A percentile compares a stretch with the other conserved stretches of the same genome.
Evolutionary conservation across 1,284 basidiomycete genomes (phyloP).

Genomic region (Tilletia indica): DNA sequence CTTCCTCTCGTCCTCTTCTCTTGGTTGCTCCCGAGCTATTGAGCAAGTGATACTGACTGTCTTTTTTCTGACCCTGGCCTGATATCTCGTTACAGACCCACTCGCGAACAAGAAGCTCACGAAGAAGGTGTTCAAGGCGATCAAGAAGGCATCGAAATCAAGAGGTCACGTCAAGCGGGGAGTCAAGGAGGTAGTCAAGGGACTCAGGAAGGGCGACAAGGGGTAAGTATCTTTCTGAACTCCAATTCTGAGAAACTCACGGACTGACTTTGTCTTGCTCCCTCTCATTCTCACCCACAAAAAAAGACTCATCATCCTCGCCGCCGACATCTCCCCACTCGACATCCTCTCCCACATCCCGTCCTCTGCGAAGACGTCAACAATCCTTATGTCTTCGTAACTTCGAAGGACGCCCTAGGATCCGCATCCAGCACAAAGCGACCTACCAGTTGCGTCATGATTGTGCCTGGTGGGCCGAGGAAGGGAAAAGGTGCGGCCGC

Average conservation of each 20-base stretch:
- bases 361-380: slow-evolving; percentile 89
- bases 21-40: background rate
- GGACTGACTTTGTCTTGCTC: background rate
- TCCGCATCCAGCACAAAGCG: slow-evolving; percentile 94
- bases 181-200: slow-evolving; percentile 56
- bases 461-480: slow-evolving; percentile 64
- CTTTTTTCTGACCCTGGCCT: background rate
- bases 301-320: slow-evolving; percentile 72
- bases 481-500: slow-evolving; percentile 63
- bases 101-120: slow-evolving; percentile 46
- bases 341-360: slow-evolving; percentile 96
- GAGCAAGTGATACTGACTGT: background rate
- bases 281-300: slow-evolving; percentile 57
- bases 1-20: background rate
- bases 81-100: slow-evolving; percentile 31
- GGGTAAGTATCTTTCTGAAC: slow-evolving; percentile 26
- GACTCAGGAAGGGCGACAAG: slow-evolving; percentile 53
- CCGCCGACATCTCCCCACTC: slow-evolving; percentile 94
- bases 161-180: slow-evolving; percentile 56
- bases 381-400: slow-evolving; percentile 77
- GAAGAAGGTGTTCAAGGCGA: slow-evolving; percentile 55
- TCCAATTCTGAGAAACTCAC: no score
- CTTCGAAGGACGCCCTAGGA: slow-evolving; percentile 71
- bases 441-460: slow-evolving; percentile 95
- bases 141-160: slow-evolving; percentile 54